Conservation (phyloP, 2,329 filamentous ascomycete genomes). For the Immersiporthe knoxdaviesiana region DNA sequence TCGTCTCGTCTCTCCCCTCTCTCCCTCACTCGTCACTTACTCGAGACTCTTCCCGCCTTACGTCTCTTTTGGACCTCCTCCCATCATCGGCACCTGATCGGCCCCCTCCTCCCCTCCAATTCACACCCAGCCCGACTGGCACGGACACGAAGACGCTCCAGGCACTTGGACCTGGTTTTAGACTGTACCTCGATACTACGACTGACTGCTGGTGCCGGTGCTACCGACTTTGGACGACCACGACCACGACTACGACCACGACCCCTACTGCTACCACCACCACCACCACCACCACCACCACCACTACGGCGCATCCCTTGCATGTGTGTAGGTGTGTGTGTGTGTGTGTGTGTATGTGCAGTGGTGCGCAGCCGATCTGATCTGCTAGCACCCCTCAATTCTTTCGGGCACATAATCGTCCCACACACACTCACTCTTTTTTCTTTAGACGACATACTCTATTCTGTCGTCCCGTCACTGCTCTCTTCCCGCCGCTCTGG, state of each 20-base stretch:
- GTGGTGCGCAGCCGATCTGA: not conserved
- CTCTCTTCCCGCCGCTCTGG: conserved; percentile 3
- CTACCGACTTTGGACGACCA: conserved; percentile 1
- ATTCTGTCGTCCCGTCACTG: not conserved
- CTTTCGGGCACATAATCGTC: not conserved
- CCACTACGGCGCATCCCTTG: conserved; percentile 3
- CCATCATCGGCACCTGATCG: not conserved
- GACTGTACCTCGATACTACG: conserved; percentile 2
- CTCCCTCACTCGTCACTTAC: not conserved
- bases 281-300: not conserved
- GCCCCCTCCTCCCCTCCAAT: not conserved
- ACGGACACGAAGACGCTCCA: not conserved
- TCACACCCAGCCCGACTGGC: conserved; percentile 1
- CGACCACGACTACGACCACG: too few species aligned
- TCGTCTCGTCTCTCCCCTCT: conserved; percentile 13
- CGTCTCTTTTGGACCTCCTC: not conserved
- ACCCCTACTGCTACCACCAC: not conserved
- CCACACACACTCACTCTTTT: not conserved
- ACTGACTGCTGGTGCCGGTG: not conserved
- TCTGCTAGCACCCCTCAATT: not conserved
- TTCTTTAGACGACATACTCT: not conserved
- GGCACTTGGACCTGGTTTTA: not conserved
- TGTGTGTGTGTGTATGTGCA: conserved; percentile 9
- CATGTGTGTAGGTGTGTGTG: too few species aligned
- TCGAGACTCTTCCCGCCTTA: not conserved